Evolutionary conservation across 352 stramenopile species (phyloP).

Genomic region (Phytopythium litorale): DNA sequence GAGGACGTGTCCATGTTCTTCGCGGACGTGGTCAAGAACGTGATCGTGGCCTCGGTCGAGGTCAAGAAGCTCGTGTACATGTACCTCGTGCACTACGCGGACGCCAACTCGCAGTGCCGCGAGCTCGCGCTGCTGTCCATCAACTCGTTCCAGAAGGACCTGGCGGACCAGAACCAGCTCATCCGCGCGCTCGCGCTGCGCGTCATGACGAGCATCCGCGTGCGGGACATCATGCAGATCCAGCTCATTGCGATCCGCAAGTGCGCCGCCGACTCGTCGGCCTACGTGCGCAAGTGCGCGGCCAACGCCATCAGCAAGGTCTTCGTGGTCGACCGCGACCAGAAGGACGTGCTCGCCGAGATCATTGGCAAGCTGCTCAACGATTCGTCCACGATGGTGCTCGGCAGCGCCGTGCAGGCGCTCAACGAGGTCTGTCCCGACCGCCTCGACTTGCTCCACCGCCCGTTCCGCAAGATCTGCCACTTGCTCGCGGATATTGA

Average conservation of each 20-base stretch:
- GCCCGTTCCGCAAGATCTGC: conserved; percentile 96
- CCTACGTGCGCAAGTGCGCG: conserved; percentile 98
- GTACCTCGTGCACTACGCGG: conserved; percentile 98
- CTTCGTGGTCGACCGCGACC: conserved; percentile 81
- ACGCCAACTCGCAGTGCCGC: conserved; percentile 93
- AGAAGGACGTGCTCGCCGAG: conserved; percentile 90
- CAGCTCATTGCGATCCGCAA: conserved; percentile 96
- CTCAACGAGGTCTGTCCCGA: conserved; percentile 96
- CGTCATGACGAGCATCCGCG: conserved; percentile 97
- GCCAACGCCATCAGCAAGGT: conserved; percentile 96
- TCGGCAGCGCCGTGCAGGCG: conserved; percentile 93
- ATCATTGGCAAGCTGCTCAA: conserved; percentile 94
- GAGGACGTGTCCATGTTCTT: conserved; percentile 98
- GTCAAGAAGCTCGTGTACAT: conserved; percentile 99
- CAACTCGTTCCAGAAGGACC: conserved; percentile 98
- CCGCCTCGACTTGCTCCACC: conserved; percentile 94
- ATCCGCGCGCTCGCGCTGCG: conserved; percentile 92
- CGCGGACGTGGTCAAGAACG: conserved; percentile 96
- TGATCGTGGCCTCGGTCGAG: conserved; percentile 93
- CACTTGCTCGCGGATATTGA: conserved; percentile 98
- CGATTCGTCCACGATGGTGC: conserved; percentile 96
- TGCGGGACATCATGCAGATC: conserved; percentile 98
- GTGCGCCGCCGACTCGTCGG: conserved; percentile 88
- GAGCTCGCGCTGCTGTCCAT: conserved; percentile 97
- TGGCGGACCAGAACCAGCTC: conserved; percentile 94